Evolutionary conservation across 257 asterid species (phyloP), one percentile per base, ranked within the genome.

Genomic region (Linderniella brevidens): DNA sequence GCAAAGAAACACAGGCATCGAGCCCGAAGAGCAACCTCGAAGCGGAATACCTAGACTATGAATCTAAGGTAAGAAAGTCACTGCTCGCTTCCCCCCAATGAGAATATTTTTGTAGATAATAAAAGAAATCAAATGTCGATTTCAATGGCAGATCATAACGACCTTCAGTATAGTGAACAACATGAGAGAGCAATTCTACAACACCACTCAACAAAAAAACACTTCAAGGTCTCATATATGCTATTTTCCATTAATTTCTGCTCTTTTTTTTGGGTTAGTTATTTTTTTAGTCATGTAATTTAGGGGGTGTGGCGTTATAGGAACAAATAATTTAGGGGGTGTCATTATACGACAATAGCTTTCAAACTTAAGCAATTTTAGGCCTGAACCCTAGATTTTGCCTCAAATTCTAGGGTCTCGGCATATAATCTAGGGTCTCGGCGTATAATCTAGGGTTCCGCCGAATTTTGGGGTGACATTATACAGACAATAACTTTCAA

Each of bases 31-130:
- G 72, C 71, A 74, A 37, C 60, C 86, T 90, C n/a, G 98, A 90
- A 79, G 93, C 79, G 69, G 94, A 90, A 70, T 90, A 85, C 71
- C 63, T 77, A 60, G 92, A 65, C 53, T 81, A 64, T 63, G 96
- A 85, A 72, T 82, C 94, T 50, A 81, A 79, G 96, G 96, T 90
- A 65, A 48, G 58, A 32, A 14, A 25, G 32, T 25, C 32, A 6
- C 3, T 25, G 3, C 3, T 25, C 32, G 4, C 4, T 19, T 1
- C 18, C 32, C 32, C 32, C n/a, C n/a, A n/a, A n/a, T n/a, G n/a
- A 11, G n/a, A 13, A 5, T 5, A 11, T 6, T 4, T 11, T 16
- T 1, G 11, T 2, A 10, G 6, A n/a, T 11, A 44, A 8, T 11
- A 9, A 16, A 16, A 44, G 10, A 3, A 35, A 19, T 44, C 5